Evolutionary conservation across 768 basidiomycete species (phyloP), one percentile per base, ranked within the genome.

Genomic region (Amanita rimosa): DNA sequence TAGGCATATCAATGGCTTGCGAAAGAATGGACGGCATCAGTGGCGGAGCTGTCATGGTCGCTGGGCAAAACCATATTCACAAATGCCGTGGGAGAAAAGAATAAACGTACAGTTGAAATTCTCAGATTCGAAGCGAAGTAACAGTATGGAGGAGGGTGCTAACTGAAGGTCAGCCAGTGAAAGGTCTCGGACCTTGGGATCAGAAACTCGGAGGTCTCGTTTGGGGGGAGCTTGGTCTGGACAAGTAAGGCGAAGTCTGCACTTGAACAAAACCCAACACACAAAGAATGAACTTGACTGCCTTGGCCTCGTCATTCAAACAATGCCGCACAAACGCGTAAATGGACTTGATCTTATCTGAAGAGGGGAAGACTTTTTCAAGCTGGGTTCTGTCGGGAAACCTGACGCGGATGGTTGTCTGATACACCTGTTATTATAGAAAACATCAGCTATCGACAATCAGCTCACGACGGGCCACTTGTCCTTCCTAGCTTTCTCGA

Each of bases 211-310:
- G 56, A 89, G 70, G 48, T 95, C 92, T 22, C 83, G 79, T 57
- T 80, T 83, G 1, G 91, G 92, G 2, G 88, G 89, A 4, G 72
- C 66, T 66, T 92, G 87, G 63, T 86, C 89, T 92, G 49, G 42
- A 3, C 36, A 52, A 22, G 9, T 35, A 43, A n/a, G 34, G 38
- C 37, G 40, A 27, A 21, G 21, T 29, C 14, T 19, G 29, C 45
- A 38, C 39, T 6, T n/a, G n/a, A 4, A 11, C 13, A 29, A 14
- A 41, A 48, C 26, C n/a, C 33, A 42, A 73, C 81, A 46, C 56
- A 93, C 91, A 94, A 34, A 95, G 71, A 34, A 91, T 72, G 57
- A 92, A 95, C 57, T 90, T 89, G 64, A 78, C 77, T 3, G 81
- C 73, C 60, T 86, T 80, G 39, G 81, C 78, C 52, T 90, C 86